Percentiles rank a stretch among this genome's conserved stretches.
phyloP scores from a whole-genome alignment of 139 green algal species.

The Raphidocelis subcapitata region DNA sequence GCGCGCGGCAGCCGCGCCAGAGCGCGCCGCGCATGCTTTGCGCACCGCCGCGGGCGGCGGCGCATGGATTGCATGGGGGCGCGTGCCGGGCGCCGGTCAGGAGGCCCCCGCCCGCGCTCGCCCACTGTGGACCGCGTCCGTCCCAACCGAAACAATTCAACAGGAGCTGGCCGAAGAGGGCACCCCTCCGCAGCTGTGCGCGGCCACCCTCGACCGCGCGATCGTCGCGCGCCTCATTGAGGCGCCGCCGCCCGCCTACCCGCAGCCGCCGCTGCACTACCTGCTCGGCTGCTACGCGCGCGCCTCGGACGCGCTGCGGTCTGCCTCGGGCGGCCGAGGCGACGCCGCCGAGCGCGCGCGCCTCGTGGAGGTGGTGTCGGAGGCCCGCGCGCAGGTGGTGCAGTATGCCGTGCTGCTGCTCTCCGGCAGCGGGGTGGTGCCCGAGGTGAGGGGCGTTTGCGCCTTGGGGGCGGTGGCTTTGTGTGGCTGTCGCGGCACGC shows the following conservation, averaged over 20 bases:
- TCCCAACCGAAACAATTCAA: neutral
- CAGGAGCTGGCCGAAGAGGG: slow-evolving; percentile 42
- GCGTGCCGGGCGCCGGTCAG: too few species aligned
- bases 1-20: too few species aligned
- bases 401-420: slow-evolving; percentile 82
- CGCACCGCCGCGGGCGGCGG: too few species aligned
- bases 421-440: slow-evolving; percentile 37
- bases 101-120: too few species aligned
- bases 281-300: slow-evolving; percentile 67
- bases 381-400: slow-evolving; percentile 75
- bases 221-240: slow-evolving; percentile 81
- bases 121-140: neutral
- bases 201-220: slow-evolving; percentile 62
- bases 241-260: slow-evolving; percentile 42
- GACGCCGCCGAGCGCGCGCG: slow-evolving; percentile 11
- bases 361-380: slow-evolving; percentile 34
- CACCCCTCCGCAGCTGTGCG: slow-evolving; percentile 34
- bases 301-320: slow-evolving; percentile 42
- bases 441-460: slow-evolving; percentile 1
- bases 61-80: too few species aligned
- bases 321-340: slow-evolving; percentile 6
- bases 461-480: neutral
- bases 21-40: too few species aligned
- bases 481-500: too few species aligned
- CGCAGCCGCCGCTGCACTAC: slow-evolving; percentile 74